Conservation (phyloP, 352 stramenopile species). For the Phytophthora pinifolia region DNA sequence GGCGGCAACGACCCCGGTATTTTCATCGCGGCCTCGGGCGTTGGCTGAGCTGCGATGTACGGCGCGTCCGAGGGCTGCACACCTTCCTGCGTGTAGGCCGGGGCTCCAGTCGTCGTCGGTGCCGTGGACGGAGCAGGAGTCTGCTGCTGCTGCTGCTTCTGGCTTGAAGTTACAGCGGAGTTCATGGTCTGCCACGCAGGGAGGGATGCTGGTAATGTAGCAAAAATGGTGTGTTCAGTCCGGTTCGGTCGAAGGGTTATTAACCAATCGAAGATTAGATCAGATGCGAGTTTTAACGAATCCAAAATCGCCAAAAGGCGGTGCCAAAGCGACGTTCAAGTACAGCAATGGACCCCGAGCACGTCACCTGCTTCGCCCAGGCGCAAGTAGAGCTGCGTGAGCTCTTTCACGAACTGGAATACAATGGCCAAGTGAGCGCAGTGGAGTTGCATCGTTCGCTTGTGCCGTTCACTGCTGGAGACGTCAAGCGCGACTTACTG, state of each 20-base stretch:
- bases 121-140: background rate
- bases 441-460: conserved; percentile 48
- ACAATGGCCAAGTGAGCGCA: conserved; percentile 44
- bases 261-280: no score
- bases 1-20: conserved; percentile 34
- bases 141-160: conserved; percentile 6
- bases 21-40: conserved; percentile 32
- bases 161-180: background rate
- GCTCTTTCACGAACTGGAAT: conserved; percentile 57
- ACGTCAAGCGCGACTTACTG: conserved; percentile 51
- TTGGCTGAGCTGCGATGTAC: conserved; percentile 39
- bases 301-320: conserved; percentile 25
- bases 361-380: conserved; percentile 40
- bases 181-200: conserved; percentile 14
- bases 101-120: conserved; percentile 5
- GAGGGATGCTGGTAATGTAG: no score
- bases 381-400: conserved; percentile 59
- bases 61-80: conserved; percentile 26
- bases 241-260: no score
- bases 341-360: conserved; percentile 48
- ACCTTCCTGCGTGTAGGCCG: conserved; percentile 15
- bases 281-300: conserved; percentile 32
- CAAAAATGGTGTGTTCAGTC: no score
- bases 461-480: conserved; percentile 60
- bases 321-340: conserved; percentile 24